Base-by-base conservation (phyloP, 805 yeast genomes). In the Myxozyma udenii region DNA sequence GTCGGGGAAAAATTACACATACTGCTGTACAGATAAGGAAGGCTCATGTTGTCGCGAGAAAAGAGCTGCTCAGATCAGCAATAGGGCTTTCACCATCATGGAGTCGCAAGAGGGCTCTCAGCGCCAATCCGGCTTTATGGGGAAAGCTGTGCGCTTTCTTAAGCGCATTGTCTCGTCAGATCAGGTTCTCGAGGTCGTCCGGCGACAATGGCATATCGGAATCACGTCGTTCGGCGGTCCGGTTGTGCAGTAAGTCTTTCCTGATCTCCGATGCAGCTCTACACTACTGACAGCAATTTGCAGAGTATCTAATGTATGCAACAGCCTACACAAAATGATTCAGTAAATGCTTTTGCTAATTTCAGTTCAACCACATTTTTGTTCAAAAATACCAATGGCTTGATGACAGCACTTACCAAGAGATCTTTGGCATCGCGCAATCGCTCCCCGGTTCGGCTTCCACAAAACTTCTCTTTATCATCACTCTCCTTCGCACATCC, bases 391-490 rank as follows among this genome's bases (percentile, higher is more conserved):
- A 51, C 23, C 46, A 51, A 25, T 51, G 58, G 56, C 53, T 54
- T 6, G 44, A 32, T 40, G 58, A 54, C 28, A 25, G 41, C 11
- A 51, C 52, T 3, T 54, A 51, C 18, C 56, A 54, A 40, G 56
- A 54, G 33, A 49, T 51, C 22, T 54, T 51, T 33, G 56, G 48
- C 4, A 46, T 54, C 22, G 56, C 57, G 5, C 52, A 54, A 33
- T 47, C 58, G 3, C 43, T 54, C 2, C 59, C 59, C 11, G 59
- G 59, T 19, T 48, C 59, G n/a, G 59, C 53, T 9, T 51, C 56
- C 19, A 55, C 59, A 2, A 51, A 55, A 47, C 25, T 55, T 36
- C 38, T 52, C 18, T 55, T 51, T 36, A 48, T 48, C 35, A 55
- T 55, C 45, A 52, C 55, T 3, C 40, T 55, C 16, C 48, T 55